Conservation (phyloP, 2,329 filamentous ascomycete genomes). For the Penicillium sclerotigenum region DNA sequence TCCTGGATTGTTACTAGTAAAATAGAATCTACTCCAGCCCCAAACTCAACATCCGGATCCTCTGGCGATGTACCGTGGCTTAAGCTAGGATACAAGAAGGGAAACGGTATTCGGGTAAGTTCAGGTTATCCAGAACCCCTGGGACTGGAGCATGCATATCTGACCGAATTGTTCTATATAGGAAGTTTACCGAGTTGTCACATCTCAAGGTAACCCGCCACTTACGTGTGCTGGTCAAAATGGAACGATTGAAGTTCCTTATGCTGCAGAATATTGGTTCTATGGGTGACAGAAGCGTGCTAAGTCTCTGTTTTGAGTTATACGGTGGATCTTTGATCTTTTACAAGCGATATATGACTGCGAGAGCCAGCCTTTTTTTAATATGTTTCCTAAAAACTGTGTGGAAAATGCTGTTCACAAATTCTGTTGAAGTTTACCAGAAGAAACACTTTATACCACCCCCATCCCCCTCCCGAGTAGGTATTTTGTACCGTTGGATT, state of each 20-base stretch:
- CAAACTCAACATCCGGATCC: slow-evolving; percentile 5
- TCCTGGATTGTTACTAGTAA: slow-evolving; percentile 30
- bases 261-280: slow-evolving; percentile 46
- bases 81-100: slow-evolving; percentile 28
- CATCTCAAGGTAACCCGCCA: slow-evolving; percentile 36
- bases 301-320: background rate
- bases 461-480: too few relatives aligned
- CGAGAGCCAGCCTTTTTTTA: background rate
- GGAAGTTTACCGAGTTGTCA: slow-evolving; percentile 44
- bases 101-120: slow-evolving; percentile 32
- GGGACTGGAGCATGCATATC: background rate
- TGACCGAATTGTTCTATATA: slow-evolving; percentile 17
- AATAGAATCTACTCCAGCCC: slow-evolving; percentile 28
- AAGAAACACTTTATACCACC: background rate
- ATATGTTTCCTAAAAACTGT: background rate
- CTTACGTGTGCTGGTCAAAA: slow-evolving; percentile 33
- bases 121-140: background rate
- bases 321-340: background rate
- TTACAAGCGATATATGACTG: background rate
- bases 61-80: slow-evolving; percentile 35
- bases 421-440: background rate
- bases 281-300: slow-evolving; percentile 29
- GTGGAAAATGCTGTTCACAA: background rate
- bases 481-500: background rate
- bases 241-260: slow-evolving; percentile 34